Evolutionary conservation across 495 filamentous ascomycete species (phyloP).

Genomic region (Hypoxylon cercidicola): DNA sequence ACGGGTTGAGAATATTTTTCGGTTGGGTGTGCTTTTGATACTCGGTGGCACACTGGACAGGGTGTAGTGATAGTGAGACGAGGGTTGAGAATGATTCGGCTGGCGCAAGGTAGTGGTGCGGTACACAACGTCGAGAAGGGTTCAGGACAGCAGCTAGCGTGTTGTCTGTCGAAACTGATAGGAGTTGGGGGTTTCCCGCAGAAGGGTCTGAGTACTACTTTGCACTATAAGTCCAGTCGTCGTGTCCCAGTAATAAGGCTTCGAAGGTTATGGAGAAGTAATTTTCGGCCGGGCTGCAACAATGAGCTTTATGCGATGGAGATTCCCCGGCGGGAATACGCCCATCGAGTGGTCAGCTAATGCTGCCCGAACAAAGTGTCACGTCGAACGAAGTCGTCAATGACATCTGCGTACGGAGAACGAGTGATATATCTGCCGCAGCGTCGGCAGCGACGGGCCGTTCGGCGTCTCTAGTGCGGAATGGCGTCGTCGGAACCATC

Average conservation of each 20-base stretch:
- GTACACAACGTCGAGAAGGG: slow-evolving; percentile 20
- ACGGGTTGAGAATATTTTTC: slow-evolving; percentile 66
- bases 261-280: slow-evolving; percentile 90
- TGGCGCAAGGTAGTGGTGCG: slow-evolving; percentile 56
- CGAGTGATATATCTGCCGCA: background rate
- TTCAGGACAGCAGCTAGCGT: slow-evolving; percentile 69
- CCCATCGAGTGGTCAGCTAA: slow-evolving; percentile 50
- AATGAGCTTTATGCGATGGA: slow-evolving; percentile 89
- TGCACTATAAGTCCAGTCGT: slow-evolving; percentile 96
- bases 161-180: slow-evolving; percentile 94
- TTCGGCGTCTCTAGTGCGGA: slow-evolving; percentile 8
- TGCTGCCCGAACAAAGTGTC: background rate
- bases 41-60: slow-evolving; percentile 43
- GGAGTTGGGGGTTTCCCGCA: slow-evolving; percentile 70
- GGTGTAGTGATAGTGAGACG: slow-evolving; percentile 53
- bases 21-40: slow-evolving; percentile 57
- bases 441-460: background rate
- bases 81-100: slow-evolving; percentile 58
- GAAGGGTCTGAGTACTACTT: slow-evolving; percentile 65
- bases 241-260: slow-evolving; percentile 92
- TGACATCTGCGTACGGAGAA: background rate
- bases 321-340: slow-evolving; percentile 68
- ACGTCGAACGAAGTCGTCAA: background rate
- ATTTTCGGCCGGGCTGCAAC: slow-evolving; percentile 60
- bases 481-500: slow-evolving; percentile 5